Conservation (phyloP, 1,284 basidiomycete genomes). For the Stygiomarasmius scandens region DNA sequence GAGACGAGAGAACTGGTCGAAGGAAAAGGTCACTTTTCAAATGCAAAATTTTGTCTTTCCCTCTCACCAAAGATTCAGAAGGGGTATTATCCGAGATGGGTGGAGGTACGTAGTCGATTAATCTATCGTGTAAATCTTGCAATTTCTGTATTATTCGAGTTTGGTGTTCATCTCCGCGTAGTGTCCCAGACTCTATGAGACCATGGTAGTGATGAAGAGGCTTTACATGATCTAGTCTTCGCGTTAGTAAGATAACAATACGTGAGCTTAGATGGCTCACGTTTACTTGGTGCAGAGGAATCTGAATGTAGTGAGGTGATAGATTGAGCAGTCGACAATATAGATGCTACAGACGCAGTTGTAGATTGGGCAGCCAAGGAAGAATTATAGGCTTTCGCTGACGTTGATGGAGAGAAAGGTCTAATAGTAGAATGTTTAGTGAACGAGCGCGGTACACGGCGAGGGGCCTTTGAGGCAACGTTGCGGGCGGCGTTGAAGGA, state of each 20-base stretch:
- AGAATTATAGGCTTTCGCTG: slow-evolving; percentile 9
- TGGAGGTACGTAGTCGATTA: slow-evolving; percentile 76
- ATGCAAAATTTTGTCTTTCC: background rate
- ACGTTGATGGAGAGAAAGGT: background rate
- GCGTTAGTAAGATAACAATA: background rate
- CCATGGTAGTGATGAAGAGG: slow-evolving; percentile 76
- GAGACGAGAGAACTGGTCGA: slow-evolving; percentile 62
- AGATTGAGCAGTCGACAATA: slow-evolving; percentile 1
- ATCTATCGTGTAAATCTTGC: slow-evolving; percentile 77
- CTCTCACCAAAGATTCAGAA: slow-evolving; percentile 47
- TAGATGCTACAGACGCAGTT: slow-evolving; percentile 7
- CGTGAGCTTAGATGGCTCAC: background rate
- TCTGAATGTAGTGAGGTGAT: background rate
- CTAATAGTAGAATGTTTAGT: background rate
- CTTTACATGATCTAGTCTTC: slow-evolving; percentile 27
- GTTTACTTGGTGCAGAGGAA: background rate
- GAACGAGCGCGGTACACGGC: background rate
- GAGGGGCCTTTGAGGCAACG: background rate
- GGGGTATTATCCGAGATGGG: slow-evolving; percentile 49
- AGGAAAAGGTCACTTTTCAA: slow-evolving; percentile 11
- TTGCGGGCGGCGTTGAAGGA: background rate
- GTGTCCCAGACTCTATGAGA: slow-evolving; percentile 70
- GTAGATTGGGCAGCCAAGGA: slow-evolving; percentile 5
- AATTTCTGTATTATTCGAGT: slow-evolving; percentile 82
- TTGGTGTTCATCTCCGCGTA: slow-evolving; percentile 85